Conservation (phyloP, 257 asterid genomes). For the Cynanchum wilfordii region DNA sequence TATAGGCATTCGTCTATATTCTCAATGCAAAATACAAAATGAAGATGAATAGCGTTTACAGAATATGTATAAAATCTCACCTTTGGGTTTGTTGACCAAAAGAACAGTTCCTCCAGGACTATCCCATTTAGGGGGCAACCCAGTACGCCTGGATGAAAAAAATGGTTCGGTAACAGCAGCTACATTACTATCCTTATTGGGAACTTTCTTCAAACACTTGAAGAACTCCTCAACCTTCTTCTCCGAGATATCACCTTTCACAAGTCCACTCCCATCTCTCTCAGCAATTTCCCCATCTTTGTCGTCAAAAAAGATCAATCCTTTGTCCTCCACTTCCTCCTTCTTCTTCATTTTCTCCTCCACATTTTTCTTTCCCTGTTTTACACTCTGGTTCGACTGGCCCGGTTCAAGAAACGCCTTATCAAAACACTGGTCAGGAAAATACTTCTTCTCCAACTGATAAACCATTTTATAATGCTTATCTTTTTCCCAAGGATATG, state of each 20-base stretch:
- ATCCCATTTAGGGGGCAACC: conserved; percentile 97
- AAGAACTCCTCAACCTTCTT: conserved; percentile 93
- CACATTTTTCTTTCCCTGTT: conserved; percentile 28
- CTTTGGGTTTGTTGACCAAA: conserved; percentile 91
- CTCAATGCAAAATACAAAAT: background rate
- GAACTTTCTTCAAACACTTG: conserved; percentile 90
- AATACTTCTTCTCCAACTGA: conserved; percentile 91
- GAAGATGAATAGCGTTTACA: background rate
- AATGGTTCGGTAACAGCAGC: conserved; percentile 47
- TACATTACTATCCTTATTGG: conserved; percentile 39
- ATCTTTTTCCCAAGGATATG: conserved; percentile 95
- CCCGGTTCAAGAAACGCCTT: conserved; percentile 90
- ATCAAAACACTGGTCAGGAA: conserved; percentile 91
- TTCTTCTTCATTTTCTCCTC: conserved; percentile 9
- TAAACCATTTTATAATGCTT: conserved; percentile 96
- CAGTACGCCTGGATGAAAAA: conserved; percentile 64
- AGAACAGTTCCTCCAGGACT: conserved; percentile 78
- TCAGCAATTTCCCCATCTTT: conserved; percentile 10
- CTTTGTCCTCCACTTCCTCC: conserved; percentile 28
- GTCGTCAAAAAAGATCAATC: conserved; percentile 71
- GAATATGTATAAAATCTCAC: conserved; percentile 26
- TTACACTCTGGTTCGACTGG: conserved; percentile 26
- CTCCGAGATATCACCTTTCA: conserved; percentile 59
- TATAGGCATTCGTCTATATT: background rate
- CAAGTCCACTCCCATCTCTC: conserved; percentile 23